Evolutionary conservation across 345 rosid species (phyloP).

Genomic region (Salix dunnii): DNA sequence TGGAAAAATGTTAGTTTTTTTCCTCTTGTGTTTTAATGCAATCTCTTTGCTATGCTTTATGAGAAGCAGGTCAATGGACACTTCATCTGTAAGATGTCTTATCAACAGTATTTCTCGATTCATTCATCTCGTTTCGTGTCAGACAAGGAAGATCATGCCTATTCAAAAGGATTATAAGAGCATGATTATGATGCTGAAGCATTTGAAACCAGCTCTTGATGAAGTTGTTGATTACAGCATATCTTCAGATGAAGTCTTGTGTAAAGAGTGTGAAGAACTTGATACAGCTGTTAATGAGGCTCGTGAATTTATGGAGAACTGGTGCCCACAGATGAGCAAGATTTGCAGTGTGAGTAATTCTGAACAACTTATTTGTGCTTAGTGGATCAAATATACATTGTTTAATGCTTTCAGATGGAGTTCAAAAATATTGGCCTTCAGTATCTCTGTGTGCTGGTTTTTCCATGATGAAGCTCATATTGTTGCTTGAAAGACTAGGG

Average conservation of each 20-base stretch:
- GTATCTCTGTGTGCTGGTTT: neutral
- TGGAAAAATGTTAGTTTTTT: neutral
- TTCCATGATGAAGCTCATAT: neutral
- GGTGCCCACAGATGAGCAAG: constrained; percentile 77
- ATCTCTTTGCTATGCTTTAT: constrained; percentile 2
- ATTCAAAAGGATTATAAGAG: constrained; percentile 55
- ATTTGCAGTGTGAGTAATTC: constrained; percentile 56
- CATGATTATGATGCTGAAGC: constrained; percentile 54
- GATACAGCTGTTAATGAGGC: constrained; percentile 70
- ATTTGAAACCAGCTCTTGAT: constrained; percentile 76
- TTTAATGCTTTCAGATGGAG: constrained; percentile 1
- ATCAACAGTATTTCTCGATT: constrained; percentile 81
- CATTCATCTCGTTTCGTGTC: constrained; percentile 82
- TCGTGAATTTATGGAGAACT: constrained; percentile 70
- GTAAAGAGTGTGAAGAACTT: constrained; percentile 65
- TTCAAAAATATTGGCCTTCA: neutral
- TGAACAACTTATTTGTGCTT: constrained; percentile 1
- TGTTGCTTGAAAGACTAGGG: neutral
- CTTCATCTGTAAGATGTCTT: constrained; percentile 53
- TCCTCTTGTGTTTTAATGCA: neutral
- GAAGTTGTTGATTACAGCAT: constrained; percentile 57
- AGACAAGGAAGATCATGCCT: constrained; percentile 45
- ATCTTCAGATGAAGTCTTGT: constrained; percentile 48
- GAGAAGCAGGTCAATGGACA: constrained; percentile 61
- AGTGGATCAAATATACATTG: neutral